phyloP scores from a whole-genome alignment of 768 basidiomycete genomes.

The Roridomyces roridus region DNA sequence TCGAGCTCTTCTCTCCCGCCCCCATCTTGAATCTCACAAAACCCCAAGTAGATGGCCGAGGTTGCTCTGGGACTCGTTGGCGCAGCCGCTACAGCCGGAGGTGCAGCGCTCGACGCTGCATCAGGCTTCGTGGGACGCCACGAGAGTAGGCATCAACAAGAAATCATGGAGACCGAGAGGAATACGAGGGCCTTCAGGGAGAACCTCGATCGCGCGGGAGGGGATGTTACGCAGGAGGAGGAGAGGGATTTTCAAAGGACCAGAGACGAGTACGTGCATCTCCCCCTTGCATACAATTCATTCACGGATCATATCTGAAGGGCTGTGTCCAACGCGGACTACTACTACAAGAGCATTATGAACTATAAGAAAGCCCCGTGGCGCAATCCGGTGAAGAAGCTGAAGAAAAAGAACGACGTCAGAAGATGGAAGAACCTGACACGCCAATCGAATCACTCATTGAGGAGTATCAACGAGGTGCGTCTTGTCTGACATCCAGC shows the following conservation, averaged over 20 bases:
- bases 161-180: neutral
- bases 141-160: slow-evolving; percentile 6
- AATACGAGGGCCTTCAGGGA: neutral
- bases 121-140: slow-evolving; percentile 11
- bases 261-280: neutral
- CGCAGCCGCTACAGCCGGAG: slow-evolving; percentile 10
- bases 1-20: too few relatives aligned
- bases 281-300: neutral
- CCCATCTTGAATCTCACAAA: too few relatives aligned
- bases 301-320: neutral
- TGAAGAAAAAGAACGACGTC: neutral
- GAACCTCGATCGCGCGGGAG: neutral
- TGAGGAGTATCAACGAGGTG: neutral
- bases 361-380: neutral
- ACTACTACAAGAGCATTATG: neutral
- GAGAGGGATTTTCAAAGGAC: neutral
- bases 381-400: neutral
- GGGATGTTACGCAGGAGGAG: neutral
- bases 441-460: slow-evolving; percentile 1
- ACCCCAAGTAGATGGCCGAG: slow-evolving; percentile 1
- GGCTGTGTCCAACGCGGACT: neutral
- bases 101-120: neutral
- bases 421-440: neutral
- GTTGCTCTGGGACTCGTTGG: slow-evolving; percentile 1
- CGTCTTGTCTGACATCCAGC: neutral